Conservation (phyloP, 352 stramenopile genomes). For the Globisporangium recalcitrans region DNA sequence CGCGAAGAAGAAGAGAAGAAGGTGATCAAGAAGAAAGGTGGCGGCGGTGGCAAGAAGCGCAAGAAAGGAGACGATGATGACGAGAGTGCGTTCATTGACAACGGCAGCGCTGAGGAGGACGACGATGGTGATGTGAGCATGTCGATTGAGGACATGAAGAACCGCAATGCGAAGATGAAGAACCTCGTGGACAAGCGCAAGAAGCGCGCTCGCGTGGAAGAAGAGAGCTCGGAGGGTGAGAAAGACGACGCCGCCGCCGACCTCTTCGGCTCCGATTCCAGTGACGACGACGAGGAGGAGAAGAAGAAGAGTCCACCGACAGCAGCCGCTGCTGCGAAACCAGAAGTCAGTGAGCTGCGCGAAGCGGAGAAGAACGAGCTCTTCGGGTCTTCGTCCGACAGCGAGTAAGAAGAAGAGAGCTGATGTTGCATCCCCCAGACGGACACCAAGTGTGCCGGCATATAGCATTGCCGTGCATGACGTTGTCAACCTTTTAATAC, state of each 20-base stretch:
- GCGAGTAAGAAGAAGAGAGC: conserved; percentile 39
- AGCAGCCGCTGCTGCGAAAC: background rate
- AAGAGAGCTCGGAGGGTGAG: conserved; percentile 63
- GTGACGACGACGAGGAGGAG: conserved; percentile 27
- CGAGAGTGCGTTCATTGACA: conserved; percentile 19
- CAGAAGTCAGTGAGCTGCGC: conserved; percentile 20
- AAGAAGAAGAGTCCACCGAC: conserved; percentile 1
- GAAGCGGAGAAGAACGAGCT: conserved; percentile 80
- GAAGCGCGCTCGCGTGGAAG: conserved; percentile 53
- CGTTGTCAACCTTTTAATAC: background rate
- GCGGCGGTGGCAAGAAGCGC: conserved; percentile 50
- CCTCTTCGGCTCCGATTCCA: conserved; percentile 85
- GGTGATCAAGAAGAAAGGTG: conserved; percentile 57
- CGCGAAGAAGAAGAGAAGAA: conserved; percentile 83
- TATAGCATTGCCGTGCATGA: background rate
- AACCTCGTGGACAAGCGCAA: conserved; percentile 81
- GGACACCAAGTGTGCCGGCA: background rate
- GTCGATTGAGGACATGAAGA: conserved; percentile 89
- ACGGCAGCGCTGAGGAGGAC: conserved; percentile 36
- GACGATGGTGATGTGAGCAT: conserved; percentile 54
- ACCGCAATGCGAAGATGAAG: conserved; percentile 84
- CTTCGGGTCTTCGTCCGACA: conserved; percentile 79
- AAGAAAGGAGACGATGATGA: conserved; percentile 57
- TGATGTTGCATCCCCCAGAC: background rate
- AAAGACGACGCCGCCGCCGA: conserved; percentile 38